Percentiles rank a stretch among this genome's conserved stretches.
Conservation (phyloP, 805 yeast genomes). For the Cyberlindnera japonica region DNA sequence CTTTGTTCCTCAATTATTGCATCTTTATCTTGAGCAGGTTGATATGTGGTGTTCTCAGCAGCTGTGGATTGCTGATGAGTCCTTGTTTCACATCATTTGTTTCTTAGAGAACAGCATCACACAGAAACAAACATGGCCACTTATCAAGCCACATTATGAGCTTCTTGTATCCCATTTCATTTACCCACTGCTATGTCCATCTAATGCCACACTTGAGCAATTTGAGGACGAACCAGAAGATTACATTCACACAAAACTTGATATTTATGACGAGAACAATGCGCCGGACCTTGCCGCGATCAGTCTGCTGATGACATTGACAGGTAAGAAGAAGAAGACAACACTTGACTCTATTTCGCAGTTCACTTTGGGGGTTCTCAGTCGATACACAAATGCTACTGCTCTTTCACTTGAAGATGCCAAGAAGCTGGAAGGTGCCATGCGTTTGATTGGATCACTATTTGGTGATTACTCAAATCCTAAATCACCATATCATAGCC, state of each 20-base stretch:
- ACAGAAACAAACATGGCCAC: constrained; percentile 59
- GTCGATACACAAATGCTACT: constrained; percentile 31
- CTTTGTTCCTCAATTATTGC: constrained; percentile 71
- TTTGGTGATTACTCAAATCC: constrained; percentile 53
- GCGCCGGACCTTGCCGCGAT: constrained; percentile 81
- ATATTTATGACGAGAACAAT: constrained; percentile 54
- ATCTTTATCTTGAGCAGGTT: constrained; percentile 59
- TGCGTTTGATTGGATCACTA: constrained; percentile 75
- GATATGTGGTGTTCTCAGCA: constrained; percentile 66
- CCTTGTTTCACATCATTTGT: constrained; percentile 59
- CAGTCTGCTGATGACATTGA: constrained; percentile 66
- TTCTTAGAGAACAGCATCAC: constrained; percentile 61
- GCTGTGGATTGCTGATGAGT: constrained; percentile 67
- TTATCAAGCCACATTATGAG: constrained; percentile 61
- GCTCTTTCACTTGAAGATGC: constrained; percentile 43
- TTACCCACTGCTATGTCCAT: constrained; percentile 71
- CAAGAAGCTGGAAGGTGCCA: constrained; percentile 70
- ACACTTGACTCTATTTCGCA: constrained; percentile 59
- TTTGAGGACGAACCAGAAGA: constrained; percentile 89
- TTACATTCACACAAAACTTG: constrained; percentile 71
- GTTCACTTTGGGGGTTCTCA: constrained; percentile 52
- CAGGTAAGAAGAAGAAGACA: constrained; percentile 57
- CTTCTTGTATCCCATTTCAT: constrained; percentile 67
- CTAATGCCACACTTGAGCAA: constrained; percentile 60
- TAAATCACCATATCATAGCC: constrained; percentile 53